Percentiles rank a stretch among this genome's conserved stretches.
These are phyloP conservation scores for Starmerella davenportii DNA, from an alignment of 805 yeast species.

Conservation along the genomic window DNA sequence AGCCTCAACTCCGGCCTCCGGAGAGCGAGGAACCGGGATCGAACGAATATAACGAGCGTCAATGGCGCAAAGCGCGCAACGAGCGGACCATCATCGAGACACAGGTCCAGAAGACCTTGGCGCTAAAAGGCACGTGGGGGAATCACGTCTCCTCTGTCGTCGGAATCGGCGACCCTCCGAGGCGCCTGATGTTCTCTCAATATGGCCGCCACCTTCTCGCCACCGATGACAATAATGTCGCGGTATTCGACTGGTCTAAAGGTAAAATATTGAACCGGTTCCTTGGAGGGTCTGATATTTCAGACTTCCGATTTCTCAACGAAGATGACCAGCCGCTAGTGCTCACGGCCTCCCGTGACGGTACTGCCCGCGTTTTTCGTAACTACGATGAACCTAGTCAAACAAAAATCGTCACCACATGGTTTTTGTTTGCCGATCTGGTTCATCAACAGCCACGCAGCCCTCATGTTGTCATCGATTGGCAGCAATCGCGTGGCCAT, in stretches of 20 bases:
- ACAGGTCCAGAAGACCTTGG: constrained; percentile 70
- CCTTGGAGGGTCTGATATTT: constrained; percentile 73
- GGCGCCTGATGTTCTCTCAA: constrained; percentile 59
- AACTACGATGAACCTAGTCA: constrained; percentile 42
- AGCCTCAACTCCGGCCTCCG: constrained; percentile 75
- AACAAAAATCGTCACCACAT: constrained; percentile 56
- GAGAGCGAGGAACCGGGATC: constrained; percentile 90
- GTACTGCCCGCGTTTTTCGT: constrained; percentile 73
- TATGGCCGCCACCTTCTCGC: constrained; percentile 71
- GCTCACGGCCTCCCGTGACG: constrained; percentile 82
- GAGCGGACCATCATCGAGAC: constrained; percentile 75
- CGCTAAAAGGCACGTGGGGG: constrained; percentile 76
- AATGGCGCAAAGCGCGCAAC: constrained; percentile 83
- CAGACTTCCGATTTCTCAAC: constrained; percentile 70
- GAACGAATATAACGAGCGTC: constrained; percentile 55
- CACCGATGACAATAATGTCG: constrained; percentile 60
- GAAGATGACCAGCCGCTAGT: constrained; percentile 83
- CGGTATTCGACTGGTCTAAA: constrained; percentile 74
- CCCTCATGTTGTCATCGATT: constrained; percentile 62
- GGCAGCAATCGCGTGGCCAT: constrained; percentile 94
- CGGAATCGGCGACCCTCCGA: constrained; percentile 9
- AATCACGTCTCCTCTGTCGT: constrained; percentile 51
- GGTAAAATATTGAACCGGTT: constrained; percentile 36
- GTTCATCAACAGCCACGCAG: constrained; percentile 11
- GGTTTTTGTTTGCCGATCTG: constrained; percentile 64